Percentiles rank a stretch among this genome's conserved stretches.
These are phyloP conservation scores for Kodamaea restingae DNA, from an alignment of 805 yeast genomes.

Conservation along the genomic window DNA sequence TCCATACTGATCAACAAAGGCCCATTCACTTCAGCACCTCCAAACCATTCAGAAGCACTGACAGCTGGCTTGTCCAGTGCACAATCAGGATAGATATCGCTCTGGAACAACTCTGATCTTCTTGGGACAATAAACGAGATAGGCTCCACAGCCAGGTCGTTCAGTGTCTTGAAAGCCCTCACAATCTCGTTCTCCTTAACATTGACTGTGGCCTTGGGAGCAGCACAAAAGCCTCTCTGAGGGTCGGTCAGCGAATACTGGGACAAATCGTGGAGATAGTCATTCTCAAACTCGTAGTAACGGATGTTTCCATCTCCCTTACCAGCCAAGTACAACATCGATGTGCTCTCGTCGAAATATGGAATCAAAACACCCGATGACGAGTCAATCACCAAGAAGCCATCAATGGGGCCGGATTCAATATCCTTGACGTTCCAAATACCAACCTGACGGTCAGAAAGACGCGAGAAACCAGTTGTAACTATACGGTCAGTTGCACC, in stretches of 20 bases:
- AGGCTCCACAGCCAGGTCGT: conserved; percentile 83
- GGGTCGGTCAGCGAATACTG: conserved; percentile 88
- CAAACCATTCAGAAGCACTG: conserved; percentile 72
- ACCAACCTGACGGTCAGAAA: conserved; percentile 93
- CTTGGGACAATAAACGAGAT: conserved; percentile 91
- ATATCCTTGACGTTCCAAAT: conserved; percentile 83
- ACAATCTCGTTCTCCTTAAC: conserved; percentile 81
- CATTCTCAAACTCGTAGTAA: conserved; percentile 85
- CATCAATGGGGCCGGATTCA: conserved; percentile 81
- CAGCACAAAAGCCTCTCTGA: conserved; percentile 91
- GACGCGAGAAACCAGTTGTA: conserved; percentile 91
- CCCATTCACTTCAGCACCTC: conserved; percentile 75
- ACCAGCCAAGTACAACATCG: conserved; percentile 85
- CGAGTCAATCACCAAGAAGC: conserved; percentile 79
- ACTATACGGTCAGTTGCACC: conserved; percentile 81
- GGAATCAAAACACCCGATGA: conserved; percentile 95
- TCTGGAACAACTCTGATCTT: conserved; percentile 88
- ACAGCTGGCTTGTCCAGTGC: conserved; percentile 78
- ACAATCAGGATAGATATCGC: conserved; percentile 88
- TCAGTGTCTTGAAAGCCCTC: conserved; percentile 79
- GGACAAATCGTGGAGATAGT: conserved; percentile 77
- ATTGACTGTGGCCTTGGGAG: conserved; percentile 79
- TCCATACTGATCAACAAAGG: conserved; percentile 78
- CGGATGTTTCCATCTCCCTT: conserved; percentile 98
- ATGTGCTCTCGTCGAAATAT: conserved; percentile 75